A percentile compares a stretch with the other conserved stretches of the same genome.
Evolutionary conservation across 345 rosid genomes (phyloP).

Genomic region (Dipteronia sinensis): DNA sequence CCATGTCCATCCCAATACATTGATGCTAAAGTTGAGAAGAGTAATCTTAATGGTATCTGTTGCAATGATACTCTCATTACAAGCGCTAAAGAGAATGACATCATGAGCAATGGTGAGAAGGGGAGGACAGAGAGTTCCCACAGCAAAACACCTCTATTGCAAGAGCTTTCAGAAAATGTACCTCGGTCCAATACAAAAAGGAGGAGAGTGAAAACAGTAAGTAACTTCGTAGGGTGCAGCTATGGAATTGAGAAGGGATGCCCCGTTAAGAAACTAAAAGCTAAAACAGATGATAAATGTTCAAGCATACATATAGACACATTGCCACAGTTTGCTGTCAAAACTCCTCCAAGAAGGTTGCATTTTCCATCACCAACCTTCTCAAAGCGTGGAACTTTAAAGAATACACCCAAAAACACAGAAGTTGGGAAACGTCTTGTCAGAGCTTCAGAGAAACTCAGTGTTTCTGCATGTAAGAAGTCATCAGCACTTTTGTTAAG

Average conservation of each 20-base stretch:
- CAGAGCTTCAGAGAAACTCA: constrained; percentile 39
- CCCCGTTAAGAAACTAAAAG: constrained; percentile 1
- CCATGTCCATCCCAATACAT: constrained; percentile 9
- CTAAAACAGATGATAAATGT: constrained; percentile 5
- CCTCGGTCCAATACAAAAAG: constrained; percentile 14
- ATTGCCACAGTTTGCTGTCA: constrained; percentile 22
- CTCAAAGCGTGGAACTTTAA: constrained; percentile 6
- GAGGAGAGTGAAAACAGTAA: constrained; percentile 6
- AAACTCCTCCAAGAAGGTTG: constrained; percentile 27
- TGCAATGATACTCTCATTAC: background rate
- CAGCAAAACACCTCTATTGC: constrained; percentile 1
- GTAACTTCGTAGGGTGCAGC: background rate
- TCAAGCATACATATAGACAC: constrained; percentile 2
- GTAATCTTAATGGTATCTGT: constrained; percentile 8
- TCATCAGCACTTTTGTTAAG: constrained; percentile 26
- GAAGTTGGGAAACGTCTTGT: constrained; percentile 49
- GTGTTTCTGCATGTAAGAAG: constrained; percentile 23
- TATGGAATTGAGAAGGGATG: background rate
- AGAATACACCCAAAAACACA: constrained; percentile 13
- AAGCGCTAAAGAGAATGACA: background rate
- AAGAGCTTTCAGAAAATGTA: background rate
- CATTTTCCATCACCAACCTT: constrained; percentile 2
- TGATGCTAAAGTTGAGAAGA: constrained; percentile 16
- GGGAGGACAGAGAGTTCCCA: background rate
- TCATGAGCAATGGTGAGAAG: background rate